phyloP scores from a whole-genome alignment of 306 rosid genomes.

The Cucurbita pepo region DNA sequence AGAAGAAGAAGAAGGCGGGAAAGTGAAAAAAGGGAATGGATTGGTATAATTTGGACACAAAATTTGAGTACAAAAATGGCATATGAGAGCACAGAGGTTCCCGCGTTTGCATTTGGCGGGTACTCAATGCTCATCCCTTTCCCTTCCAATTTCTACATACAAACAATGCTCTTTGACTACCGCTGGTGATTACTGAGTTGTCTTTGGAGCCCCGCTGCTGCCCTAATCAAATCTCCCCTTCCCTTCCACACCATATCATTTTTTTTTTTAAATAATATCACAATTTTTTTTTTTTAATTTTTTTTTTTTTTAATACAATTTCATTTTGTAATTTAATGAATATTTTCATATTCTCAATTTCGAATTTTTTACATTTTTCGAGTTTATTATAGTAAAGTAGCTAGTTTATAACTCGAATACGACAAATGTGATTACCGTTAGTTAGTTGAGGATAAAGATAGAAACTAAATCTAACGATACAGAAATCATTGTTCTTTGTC shows the following conservation, averaged over 20 bases:
- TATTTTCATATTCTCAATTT: too few relatives aligned
- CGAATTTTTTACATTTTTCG: not conserved
- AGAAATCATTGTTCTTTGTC: not conserved
- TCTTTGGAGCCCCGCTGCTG: not conserved
- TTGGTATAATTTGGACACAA: not conserved
- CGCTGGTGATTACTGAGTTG: not conserved
- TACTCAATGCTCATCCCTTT: not conserved
- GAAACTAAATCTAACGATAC: not conserved
- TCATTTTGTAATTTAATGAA: too few relatives aligned
- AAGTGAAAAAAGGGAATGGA: not conserved
- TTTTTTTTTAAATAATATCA: too few relatives aligned
- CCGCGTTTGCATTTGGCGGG: conserved; percentile 9
- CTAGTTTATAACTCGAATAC: not conserved
- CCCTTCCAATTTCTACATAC: not conserved
- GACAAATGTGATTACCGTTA: not conserved
- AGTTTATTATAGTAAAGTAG: not conserved
- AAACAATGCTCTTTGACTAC: not conserved
- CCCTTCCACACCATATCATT: too few relatives aligned
- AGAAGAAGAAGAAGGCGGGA: not conserved
- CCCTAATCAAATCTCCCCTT: not conserved
- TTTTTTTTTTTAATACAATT: too few relatives aligned
- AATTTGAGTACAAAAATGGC: not conserved
- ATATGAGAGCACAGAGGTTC: not conserved
- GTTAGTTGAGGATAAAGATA: not conserved
- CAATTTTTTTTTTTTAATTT: too few relatives aligned